These are phyloP conservation scores for Suhomyces coccinellae DNA, from an alignment of 1,139 yeast species.

Conservation along the genomic window DNA sequence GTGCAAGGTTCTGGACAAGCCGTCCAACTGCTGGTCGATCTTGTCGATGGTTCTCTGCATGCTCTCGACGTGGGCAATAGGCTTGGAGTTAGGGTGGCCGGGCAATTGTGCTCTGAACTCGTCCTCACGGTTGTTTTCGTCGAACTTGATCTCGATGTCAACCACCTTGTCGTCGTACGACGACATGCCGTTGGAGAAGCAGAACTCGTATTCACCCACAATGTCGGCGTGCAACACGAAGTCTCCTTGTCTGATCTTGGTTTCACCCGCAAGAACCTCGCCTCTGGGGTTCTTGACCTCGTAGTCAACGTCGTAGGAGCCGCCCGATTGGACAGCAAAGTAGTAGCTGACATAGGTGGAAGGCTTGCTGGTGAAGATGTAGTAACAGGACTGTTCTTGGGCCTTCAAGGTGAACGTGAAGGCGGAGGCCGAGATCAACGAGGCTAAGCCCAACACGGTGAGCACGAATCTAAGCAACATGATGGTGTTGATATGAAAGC, in stretches of 20 bases:
- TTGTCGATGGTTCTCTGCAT: slow-evolving; percentile 57
- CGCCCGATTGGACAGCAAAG: slow-evolving; percentile 93
- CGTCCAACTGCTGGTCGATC: slow-evolving; percentile 69
- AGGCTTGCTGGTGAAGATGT: slow-evolving; percentile 66
- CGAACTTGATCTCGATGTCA: slow-evolving; percentile 77
- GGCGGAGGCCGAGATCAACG: slow-evolving; percentile 52
- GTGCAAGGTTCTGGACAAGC: slow-evolving; percentile 64
- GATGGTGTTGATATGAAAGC: slow-evolving; percentile 4
- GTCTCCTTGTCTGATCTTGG: slow-evolving; percentile 82
- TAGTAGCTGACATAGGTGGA: slow-evolving; percentile 73
- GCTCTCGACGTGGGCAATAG: slow-evolving; percentile 59
- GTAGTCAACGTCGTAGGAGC: slow-evolving; percentile 82
- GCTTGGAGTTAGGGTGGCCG: slow-evolving; percentile 55
- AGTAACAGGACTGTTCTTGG: slow-evolving; percentile 75
- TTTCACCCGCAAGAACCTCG: slow-evolving; percentile 55
- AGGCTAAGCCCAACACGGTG: slow-evolving; percentile 26
- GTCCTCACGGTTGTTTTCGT: slow-evolving; percentile 41
- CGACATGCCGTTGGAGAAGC: slow-evolving; percentile 86
- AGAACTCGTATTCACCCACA: slow-evolving; percentile 87
- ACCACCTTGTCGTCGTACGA: slow-evolving; percentile 85
- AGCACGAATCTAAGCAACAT: slow-evolving; percentile 21
- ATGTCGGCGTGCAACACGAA: slow-evolving; percentile 68
- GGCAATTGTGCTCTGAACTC: slow-evolving; percentile 67
- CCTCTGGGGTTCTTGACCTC: slow-evolving; percentile 69
- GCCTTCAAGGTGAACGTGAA: slow-evolving; percentile 79